phyloP scores from a whole-genome alignment of 306 rosid species.

The Myrica gale region DNA sequence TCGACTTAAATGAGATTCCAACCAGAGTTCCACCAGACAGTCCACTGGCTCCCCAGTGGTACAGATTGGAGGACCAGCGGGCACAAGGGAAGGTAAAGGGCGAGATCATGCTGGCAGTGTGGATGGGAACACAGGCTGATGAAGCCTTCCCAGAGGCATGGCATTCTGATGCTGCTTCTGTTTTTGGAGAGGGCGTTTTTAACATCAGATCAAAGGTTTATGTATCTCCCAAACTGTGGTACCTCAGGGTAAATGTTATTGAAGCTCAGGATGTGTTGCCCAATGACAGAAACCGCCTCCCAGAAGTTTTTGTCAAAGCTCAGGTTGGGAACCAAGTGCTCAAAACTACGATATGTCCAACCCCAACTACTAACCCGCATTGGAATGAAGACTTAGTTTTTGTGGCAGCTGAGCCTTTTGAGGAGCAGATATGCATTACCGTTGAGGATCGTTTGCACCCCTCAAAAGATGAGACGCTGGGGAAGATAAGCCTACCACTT shows the following conservation, averaged over 20 bases:
- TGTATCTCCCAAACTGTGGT: conserved; percentile 94
- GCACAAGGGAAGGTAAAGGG: conserved; percentile 77
- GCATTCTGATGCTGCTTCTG: conserved; percentile 91
- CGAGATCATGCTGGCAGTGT: conserved; percentile 86
- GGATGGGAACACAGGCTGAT: conserved; percentile 99
- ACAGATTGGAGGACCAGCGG: conserved; percentile 66
- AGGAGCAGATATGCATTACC: conserved; percentile 63
- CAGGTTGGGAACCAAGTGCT: conserved; percentile 83
- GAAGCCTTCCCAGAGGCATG: conserved; percentile 93
- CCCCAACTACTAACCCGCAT: conserved; percentile 55
- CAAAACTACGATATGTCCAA: conserved; percentile 60
- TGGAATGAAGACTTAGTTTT: conserved; percentile 94
- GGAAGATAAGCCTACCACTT: conserved; percentile 64
- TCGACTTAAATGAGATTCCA: conserved; percentile 86
- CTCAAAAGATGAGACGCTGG: conserved; percentile 73
- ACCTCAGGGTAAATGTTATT: conserved; percentile 70
- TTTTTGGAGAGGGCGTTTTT: conserved; percentile 72
- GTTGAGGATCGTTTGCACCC: conserved; percentile 78
- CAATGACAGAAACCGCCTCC: conserved; percentile 59
- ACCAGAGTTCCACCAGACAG: conserved; percentile 94
- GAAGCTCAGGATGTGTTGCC: conserved; percentile 95
- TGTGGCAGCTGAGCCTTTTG: conserved; percentile 95
- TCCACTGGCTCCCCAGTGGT: conserved; percentile 94
- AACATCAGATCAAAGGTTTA: conserved; percentile 88
- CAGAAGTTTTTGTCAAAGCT: conserved; percentile 74